These are phyloP conservation scores for Dactylellina cionopaga DNA, from an alignment of 2,329 filamentous ascomycete species.

Conservation along the genomic window DNA sequence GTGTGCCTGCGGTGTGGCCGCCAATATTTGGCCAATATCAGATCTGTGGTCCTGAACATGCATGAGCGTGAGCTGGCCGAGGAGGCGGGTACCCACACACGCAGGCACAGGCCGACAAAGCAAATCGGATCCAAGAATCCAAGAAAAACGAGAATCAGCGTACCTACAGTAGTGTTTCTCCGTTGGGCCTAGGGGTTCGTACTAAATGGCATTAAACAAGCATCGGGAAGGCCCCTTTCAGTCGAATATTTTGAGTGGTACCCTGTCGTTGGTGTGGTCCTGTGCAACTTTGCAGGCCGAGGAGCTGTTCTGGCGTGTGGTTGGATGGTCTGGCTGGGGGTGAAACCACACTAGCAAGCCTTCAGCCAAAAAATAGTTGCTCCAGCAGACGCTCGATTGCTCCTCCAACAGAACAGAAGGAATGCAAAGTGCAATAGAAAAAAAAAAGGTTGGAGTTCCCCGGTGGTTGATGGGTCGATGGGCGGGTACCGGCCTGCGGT, in stretches of 20 bases:
- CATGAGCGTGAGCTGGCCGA: too few species aligned
- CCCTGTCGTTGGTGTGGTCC: conserved; percentile 19
- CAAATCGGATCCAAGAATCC: not conserved
- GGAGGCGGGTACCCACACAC: not conserved
- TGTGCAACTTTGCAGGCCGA: conserved; percentile 1
- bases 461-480: not conserved
- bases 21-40: conserved; percentile 1
- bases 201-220: too few species aligned
- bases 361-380: conserved; percentile 19
- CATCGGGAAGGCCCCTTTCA: conserved; percentile 28
- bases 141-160: conserved; percentile 7
- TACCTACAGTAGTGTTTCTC: too few species aligned
- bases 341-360: conserved; percentile 36
- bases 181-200: too few species aligned
- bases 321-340: conserved; percentile 10
- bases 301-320: conserved; percentile 14
- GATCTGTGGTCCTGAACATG: not conserved
- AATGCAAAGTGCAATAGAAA: not conserved
- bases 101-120: not conserved
- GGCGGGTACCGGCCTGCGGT: not conserved
- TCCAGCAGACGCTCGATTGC: conserved; percentile 6
- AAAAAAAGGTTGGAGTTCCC: not conserved
- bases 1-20: conserved; percentile 25
- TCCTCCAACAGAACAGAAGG: not conserved
- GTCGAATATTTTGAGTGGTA: not conserved